phyloP scores from a whole-genome alignment of 805 yeast species.

The Yarrowia sp. region DNA sequence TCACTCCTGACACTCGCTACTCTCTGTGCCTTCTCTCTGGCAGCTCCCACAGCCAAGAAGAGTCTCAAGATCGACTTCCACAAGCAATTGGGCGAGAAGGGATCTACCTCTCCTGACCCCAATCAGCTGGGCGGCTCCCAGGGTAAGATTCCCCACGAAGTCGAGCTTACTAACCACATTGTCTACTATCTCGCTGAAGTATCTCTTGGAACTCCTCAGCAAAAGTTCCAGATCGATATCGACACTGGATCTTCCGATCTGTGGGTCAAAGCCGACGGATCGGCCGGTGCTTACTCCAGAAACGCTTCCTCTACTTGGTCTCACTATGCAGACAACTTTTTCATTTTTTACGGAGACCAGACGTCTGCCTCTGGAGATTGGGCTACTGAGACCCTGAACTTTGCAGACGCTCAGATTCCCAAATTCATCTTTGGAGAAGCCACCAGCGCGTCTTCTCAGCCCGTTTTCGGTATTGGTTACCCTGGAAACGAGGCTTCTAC shows the following conservation, averaged over 20 bases:
- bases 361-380: conserved; percentile 55
- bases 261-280: conserved; percentile 55
- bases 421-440: conserved; percentile 41
- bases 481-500: conserved; percentile 41
- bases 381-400: conserved; percentile 65
- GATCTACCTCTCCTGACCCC: neutral
- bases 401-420: conserved; percentile 57
- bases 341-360: conserved; percentile 51
- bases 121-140: neutral
- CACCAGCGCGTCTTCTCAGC: conserved; percentile 18
- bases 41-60: conserved; percentile 21
- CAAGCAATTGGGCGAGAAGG: neutral
- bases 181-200: conserved; percentile 13
- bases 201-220: conserved; percentile 63
- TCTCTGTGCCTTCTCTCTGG: neutral
- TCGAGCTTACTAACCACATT: conserved; percentile 2
- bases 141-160: neutral
- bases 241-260: conserved; percentile 78
- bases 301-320: conserved; percentile 44
- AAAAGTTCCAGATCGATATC: conserved; percentile 59
- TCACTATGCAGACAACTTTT: conserved; percentile 42
- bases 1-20: conserved; percentile 11
- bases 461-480: conserved; percentile 43
- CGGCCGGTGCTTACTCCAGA: conserved; percentile 28
- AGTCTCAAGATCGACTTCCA: conserved; percentile 17